These are phyloP conservation scores for Diaporthe caulivora DNA, from an alignment of 2,329 filamentous ascomycete species.

Conservation along the genomic window DNA sequence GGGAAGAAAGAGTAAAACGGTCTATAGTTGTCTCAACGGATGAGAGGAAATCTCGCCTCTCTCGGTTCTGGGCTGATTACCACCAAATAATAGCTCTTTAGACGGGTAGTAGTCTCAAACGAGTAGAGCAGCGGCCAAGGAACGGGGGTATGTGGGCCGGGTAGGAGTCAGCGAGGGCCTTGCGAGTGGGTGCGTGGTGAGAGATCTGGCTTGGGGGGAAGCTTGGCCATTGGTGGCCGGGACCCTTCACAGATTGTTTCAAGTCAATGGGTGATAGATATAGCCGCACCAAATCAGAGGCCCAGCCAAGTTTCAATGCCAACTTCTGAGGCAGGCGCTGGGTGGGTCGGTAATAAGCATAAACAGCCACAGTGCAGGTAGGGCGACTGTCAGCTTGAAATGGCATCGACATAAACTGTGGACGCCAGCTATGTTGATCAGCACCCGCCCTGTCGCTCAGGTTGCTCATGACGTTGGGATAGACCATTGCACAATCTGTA, in stretches of 20 bases:
- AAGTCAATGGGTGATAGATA: slow-evolving; percentile 29
- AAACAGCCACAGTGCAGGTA: slow-evolving; percentile 20
- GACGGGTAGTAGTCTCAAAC: slow-evolving; percentile 18
- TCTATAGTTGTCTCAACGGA: neutral
- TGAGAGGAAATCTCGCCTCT: neutral
- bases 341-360: slow-evolving; percentile 22
- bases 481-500: slow-evolving; percentile 19
- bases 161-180: slow-evolving; percentile 18
- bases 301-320: slow-evolving; percentile 25
- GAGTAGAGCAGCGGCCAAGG: slow-evolving; percentile 24
- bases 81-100: slow-evolving; percentile 9
- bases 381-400: slow-evolving; percentile 22
- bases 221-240: slow-evolving; percentile 23
- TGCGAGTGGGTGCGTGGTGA: slow-evolving; percentile 5
- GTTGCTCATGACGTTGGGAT: slow-evolving; percentile 17
- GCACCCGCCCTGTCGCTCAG: slow-evolving; percentile 19
- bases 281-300: slow-evolving; percentile 30
- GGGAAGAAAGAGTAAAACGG: slow-evolving; percentile 9
- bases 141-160: slow-evolving; percentile 7
- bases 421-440: slow-evolving; percentile 20
- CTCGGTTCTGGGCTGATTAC: slow-evolving; percentile 2
- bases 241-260: slow-evolving; percentile 28
- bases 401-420: slow-evolving; percentile 25
- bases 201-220: slow-evolving; percentile 8
- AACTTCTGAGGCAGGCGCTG: slow-evolving; percentile 22